These are phyloP conservation scores for Salix koriyanagi DNA, from an alignment of 345 rosid species.

Conservation along the genomic window DNA sequence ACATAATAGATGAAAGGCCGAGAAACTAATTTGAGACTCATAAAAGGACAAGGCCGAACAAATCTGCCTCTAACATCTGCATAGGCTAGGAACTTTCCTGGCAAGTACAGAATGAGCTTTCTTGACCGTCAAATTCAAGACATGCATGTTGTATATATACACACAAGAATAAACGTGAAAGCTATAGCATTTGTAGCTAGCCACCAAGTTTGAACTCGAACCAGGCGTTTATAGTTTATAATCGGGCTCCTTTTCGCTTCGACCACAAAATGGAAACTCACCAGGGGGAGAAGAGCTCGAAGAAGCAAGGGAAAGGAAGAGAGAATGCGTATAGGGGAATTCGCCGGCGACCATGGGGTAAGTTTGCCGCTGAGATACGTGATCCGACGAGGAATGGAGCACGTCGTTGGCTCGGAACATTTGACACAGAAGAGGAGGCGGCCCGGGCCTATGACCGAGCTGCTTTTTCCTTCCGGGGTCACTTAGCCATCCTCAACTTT, in stretches of 20 bases:
- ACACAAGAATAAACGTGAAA: too few species aligned
- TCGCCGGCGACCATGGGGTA: slow-evolving; percentile 76
- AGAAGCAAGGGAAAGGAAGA: slow-evolving; percentile 3
- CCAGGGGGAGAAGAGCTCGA: slow-evolving; percentile 2
- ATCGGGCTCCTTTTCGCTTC: not conserved
- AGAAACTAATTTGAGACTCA: not conserved
- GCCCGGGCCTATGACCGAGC: slow-evolving; percentile 29
- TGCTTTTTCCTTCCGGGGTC: slow-evolving; percentile 27
- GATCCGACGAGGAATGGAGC: slow-evolving; percentile 66
- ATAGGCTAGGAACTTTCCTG: slow-evolving; percentile 9
- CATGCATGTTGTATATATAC: too few species aligned
- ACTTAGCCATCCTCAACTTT: slow-evolving; percentile 30
- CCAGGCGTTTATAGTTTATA: not conserved
- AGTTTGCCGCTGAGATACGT: slow-evolving; percentile 76
- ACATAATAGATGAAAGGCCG: not conserved
- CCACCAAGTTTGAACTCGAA: slow-evolving; percentile 5
- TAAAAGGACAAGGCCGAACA: not conserved
- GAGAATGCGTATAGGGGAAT: slow-evolving; percentile 64
- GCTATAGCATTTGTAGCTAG: not conserved
- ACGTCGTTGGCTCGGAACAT: slow-evolving; percentile 54
- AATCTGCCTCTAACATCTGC: not conserved
- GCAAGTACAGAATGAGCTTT: slow-evolving; percentile 13
- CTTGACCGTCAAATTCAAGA: not conserved
- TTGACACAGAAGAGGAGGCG: slow-evolving; percentile 27
- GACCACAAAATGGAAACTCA: slow-evolving; percentile 17